phyloP scores from a whole-genome alignment of 257 asterid genomes.

The Lycium barbarum region DNA sequence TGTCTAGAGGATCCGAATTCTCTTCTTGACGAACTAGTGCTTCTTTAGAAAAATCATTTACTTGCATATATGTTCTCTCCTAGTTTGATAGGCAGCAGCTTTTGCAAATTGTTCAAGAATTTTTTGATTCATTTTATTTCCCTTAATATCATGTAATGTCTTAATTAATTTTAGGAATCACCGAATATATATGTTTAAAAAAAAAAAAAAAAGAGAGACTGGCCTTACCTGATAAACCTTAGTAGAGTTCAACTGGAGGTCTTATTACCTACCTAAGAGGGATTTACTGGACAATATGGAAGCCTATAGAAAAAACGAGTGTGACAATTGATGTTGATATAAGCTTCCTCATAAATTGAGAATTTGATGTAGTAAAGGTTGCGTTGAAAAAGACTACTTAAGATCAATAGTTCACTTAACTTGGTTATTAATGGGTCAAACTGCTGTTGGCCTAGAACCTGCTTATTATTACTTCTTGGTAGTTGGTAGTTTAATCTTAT shows the following conservation, averaged over 20 bases:
- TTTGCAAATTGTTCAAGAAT: neutral
- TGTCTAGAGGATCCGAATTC: neutral
- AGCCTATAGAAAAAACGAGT: neutral
- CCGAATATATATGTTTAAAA: too few species aligned
- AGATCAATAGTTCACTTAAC: slow-evolving; percentile 4
- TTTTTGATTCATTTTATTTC: neutral
- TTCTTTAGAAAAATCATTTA: neutral
- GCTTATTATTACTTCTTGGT: neutral
- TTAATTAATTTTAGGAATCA: neutral
- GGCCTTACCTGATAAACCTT: neutral
- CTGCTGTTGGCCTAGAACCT: neutral
- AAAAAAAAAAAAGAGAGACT: neutral
- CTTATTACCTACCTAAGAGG: neutral
- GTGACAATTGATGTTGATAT: neutral
- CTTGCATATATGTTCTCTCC: neutral
- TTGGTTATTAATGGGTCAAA: neutral
- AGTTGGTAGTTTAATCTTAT: neutral
- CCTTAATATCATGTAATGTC: neutral
- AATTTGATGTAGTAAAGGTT: neutral
- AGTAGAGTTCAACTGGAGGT: neutral
- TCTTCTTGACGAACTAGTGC: neutral
- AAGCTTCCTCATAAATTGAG: neutral
- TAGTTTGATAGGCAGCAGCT: neutral
- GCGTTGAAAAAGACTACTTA: neutral
- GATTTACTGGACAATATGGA: neutral